A percentile compares a stretch with the other conserved stretches of the same genome.
phyloP scores from a whole-genome alignment of 371 early-diverging fungal genomes.

The Syncephalastrum monosporum region DNA sequence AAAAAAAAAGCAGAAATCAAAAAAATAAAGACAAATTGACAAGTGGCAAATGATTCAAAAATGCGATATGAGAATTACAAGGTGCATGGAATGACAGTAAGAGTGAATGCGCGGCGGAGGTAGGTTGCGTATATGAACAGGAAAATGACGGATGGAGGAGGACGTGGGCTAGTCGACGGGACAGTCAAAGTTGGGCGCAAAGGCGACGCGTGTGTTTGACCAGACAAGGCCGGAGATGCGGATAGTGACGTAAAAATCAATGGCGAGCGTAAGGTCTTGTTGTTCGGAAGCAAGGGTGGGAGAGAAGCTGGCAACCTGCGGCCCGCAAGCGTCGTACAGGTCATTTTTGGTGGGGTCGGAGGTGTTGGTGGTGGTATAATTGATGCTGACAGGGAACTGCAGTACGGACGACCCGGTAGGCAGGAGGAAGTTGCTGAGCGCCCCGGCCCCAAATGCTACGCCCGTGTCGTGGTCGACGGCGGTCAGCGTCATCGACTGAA shows the following conservation, averaged over 20 bases:
- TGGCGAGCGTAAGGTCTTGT: slow-evolving; percentile 19
- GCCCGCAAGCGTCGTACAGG: slow-evolving; percentile 36
- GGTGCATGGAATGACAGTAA: too few relatives aligned
- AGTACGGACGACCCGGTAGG: neutral
- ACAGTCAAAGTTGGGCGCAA: slow-evolving; percentile 15
- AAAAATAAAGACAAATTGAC: neutral
- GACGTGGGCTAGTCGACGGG: slow-evolving; percentile 1
- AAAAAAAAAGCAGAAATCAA: neutral
- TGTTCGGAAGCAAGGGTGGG: slow-evolving; percentile 14
- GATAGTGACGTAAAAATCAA: slow-evolving; percentile 27
- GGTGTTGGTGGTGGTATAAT: slow-evolving; percentile 17
- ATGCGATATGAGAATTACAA: neutral
- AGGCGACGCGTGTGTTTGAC: slow-evolving; percentile 21
- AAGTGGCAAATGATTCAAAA: neutral
- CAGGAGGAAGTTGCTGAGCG: slow-evolving; percentile 12
- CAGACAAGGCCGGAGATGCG: slow-evolving; percentile 38
- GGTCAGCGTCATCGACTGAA: slow-evolving; percentile 13
- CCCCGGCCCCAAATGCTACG: slow-evolving; percentile 14
- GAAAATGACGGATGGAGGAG: too few relatives aligned
- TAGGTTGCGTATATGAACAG: too few relatives aligned
- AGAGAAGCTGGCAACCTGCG: slow-evolving; percentile 14
- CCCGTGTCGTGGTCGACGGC: slow-evolving; percentile 17
- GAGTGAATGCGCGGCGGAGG: too few relatives aligned
- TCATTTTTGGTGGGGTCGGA: slow-evolving; percentile 36
- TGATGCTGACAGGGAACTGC: slow-evolving; percentile 15